Base-by-base conservation (phyloP, 2,329 filamentous ascomycete species). In the Apiospora sp. region DNA sequence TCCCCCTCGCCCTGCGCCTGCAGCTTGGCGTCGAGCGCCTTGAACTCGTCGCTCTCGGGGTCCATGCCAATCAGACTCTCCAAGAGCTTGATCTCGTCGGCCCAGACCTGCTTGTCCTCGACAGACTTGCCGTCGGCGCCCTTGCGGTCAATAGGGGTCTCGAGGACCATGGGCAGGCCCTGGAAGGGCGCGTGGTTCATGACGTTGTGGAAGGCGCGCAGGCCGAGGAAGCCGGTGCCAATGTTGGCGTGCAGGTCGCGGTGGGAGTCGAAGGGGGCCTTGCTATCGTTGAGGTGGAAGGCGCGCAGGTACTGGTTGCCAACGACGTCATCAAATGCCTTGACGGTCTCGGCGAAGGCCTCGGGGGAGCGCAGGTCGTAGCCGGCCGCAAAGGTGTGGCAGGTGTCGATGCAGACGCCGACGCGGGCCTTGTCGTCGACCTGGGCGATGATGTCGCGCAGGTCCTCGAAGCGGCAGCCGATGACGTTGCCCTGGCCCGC, bases 221-320 rank as follows among this genome's bases (percentile, higher is more conserved):
- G 87, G 0, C 96, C 96, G 0, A 99, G 87, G 80, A 97, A 99
- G 0, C 96, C 96, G 0, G 95, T 97, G 37, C 96, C 96, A 75
- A 99, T 98, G 80, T 98, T 98, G 75, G 96, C 95, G 83, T 99
- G 96, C 2, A 98, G 84, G 81, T 99, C 96, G 54, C 95, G 91
- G 76, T 94, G 90, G 48, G 94, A 96, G 58, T 84, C 87, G 43
- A 97, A 86, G 0, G 96, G 96, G 0, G 95, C 94, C 83, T 98
- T 99, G 84, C 93, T 97, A 83, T 99, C 96, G 82, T 99, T 99
- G 58, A 99, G 75, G 82, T 99, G 96, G 72, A 98, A 86, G 0
- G 96, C 96, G 74, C 91, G 91, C 10, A 99, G 89, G 78, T 97
- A 98, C 71, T 90, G 84, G 43, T 92, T 82, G 0, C 96, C 96